Percentiles rank a stretch among this genome's conserved stretches.
Evolutionary conservation across 371 early-diverging fungal genomes (phyloP).

Genomic region (Syncephalastrum sp.): DNA sequence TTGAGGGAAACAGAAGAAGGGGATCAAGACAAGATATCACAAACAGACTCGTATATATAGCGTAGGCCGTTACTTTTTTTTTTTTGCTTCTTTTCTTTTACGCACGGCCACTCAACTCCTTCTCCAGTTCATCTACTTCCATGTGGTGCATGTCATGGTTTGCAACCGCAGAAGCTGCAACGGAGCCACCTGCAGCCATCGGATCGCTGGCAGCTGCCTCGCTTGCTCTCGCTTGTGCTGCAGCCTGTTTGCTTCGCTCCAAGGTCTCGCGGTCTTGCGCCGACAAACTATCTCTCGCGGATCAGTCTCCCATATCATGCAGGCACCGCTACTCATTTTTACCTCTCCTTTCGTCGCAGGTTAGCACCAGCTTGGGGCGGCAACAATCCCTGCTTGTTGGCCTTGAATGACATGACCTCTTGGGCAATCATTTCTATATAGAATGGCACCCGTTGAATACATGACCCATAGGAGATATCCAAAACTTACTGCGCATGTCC

Average conservation of each 20-base stretch:
- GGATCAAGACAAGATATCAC: slow-evolving; percentile 1
- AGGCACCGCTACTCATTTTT: slow-evolving; percentile 3
- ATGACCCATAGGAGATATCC: not conserved
- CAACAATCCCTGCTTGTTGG: slow-evolving; percentile 30
- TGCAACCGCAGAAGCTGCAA: slow-evolving; percentile 24
- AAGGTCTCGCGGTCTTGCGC: slow-evolving; percentile 51
- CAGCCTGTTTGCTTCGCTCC: slow-evolving; percentile 39
- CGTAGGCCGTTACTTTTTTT: not conserved
- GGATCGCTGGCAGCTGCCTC: slow-evolving; percentile 15
- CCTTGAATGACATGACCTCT: slow-evolving; percentile 78
- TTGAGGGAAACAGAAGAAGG: slow-evolving; percentile 3
- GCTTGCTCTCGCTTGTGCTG: slow-evolving; percentile 31
- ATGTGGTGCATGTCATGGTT: slow-evolving; percentile 31
- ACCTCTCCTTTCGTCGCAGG: slow-evolving; percentile 47
- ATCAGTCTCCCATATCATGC: not conserved
- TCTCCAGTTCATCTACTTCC: slow-evolving; percentile 63
- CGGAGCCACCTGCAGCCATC: slow-evolving; percentile 24
- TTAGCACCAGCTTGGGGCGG: slow-evolving; percentile 29
- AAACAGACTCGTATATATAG: not conserved
- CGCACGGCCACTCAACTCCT: slow-evolving; percentile 54
- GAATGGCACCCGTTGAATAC: not conserved
- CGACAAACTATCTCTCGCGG: slow-evolving; percentile 29
- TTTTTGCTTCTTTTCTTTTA: slow-evolving; percentile 13
- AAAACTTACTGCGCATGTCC: slow-evolving; percentile 79
- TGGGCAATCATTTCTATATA: slow-evolving; percentile 77